phyloP scores from a whole-genome alignment of 1,284 basidiomycete species.

The Tilletia horrida region DNA sequence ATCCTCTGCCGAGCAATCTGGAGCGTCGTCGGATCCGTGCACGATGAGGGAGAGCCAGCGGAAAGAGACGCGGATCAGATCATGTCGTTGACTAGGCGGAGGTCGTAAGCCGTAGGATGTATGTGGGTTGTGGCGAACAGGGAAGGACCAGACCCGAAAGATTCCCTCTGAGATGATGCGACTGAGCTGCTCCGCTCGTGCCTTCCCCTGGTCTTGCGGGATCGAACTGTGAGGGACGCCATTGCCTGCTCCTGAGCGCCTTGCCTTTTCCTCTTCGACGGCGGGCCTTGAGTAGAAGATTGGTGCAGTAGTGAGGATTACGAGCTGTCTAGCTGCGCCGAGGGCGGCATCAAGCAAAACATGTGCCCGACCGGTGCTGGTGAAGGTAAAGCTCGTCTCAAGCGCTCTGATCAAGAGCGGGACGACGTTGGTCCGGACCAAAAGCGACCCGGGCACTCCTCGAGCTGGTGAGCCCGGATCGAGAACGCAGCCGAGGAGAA shows the following conservation, averaged over 20 bases:
- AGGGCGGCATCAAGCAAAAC: background rate
- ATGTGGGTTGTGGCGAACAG: background rate
- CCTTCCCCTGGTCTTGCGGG: background rate
- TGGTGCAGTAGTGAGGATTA: background rate
- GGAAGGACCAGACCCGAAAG: conserved; percentile 15
- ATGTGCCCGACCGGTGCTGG: background rate
- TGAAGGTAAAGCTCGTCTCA: conserved; percentile 13
- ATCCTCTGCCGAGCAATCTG: background rate
- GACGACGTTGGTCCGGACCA: conserved; percentile 4
- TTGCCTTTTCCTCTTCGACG: background rate
- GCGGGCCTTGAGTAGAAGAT: background rate
- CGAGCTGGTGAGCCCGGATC: background rate
- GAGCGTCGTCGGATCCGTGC: background rate
- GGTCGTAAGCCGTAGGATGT: background rate
- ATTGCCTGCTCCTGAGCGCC: background rate
- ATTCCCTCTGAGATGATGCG: background rate
- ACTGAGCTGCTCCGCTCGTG: background rate
- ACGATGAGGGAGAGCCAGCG: conserved; percentile 8
- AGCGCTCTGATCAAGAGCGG: conserved; percentile 10
- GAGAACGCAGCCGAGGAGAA: background rate
- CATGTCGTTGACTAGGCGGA: background rate
- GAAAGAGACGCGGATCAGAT: background rate
- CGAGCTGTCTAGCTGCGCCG: background rate
- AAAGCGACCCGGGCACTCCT: background rate
- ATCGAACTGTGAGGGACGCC: background rate